Evolutionary conservation across 1,284 basidiomycete genomes (phyloP).

Genomic region (Pterulicium gracile): DNA sequence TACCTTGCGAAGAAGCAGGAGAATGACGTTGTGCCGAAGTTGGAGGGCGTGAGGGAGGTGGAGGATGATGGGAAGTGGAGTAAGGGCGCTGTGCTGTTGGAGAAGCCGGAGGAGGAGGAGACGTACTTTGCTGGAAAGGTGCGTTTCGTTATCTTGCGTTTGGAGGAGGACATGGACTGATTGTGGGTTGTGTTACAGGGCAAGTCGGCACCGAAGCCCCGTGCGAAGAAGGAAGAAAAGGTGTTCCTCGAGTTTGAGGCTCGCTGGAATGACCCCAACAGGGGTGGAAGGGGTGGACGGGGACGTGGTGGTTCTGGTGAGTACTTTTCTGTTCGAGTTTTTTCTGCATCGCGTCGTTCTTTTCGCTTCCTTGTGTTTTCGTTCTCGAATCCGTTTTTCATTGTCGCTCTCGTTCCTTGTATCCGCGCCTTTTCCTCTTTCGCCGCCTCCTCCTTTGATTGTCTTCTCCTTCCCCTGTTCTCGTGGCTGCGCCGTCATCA

Average conservation of each 20-base stretch:
- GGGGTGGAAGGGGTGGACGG: conserved; percentile 20
- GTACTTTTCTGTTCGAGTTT: no score
- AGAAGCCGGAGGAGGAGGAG: conserved; percentile 49
- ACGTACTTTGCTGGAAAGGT: conserved; percentile 75
- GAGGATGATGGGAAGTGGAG: conserved; percentile 54
- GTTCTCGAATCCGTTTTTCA: no score
- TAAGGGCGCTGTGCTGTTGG: conserved; percentile 52
- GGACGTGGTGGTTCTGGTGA: conserved; percentile 9
- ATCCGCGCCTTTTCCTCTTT: not conserved
- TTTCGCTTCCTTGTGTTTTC: no score
- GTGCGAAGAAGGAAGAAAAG: conserved; percentile 69
- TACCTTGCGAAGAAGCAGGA: conserved; percentile 70
- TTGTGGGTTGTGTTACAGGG: no score
- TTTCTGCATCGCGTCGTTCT: conserved; percentile 19
- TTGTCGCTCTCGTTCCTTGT: no score
- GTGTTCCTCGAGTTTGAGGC: conserved; percentile 70
- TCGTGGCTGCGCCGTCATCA: no score
- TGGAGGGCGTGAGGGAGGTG: conserved; percentile 55
- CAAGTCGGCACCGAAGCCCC: conserved; percentile 50
- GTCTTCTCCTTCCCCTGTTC: no score
- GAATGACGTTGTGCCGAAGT: conserved; percentile 52
- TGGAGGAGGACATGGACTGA: no score
- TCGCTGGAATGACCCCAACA: conserved; percentile 61
- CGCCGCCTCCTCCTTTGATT: not conserved
- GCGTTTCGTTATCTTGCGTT: no score